Evolutionary conservation across 805 yeast species (phyloP).

Genomic region (Pichia ethanolica): DNA sequence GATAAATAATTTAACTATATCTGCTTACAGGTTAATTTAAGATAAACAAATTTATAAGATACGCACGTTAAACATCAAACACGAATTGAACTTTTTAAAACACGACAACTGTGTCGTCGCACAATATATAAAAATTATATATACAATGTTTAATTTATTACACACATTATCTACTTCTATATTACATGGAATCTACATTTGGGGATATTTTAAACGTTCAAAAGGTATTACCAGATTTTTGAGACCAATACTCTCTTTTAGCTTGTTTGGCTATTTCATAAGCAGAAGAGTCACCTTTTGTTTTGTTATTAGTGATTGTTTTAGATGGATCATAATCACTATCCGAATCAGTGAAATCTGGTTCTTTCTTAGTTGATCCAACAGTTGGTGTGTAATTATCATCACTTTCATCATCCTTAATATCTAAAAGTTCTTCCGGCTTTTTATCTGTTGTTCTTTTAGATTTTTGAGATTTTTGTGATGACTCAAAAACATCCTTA

Average conservation of each 20-base stretch:
- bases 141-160: too few species aligned
- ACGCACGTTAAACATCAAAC: too few species aligned
- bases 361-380: constrained; percentile 57
- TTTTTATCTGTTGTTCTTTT: constrained; percentile 7
- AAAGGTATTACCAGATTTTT: constrained; percentile 53
- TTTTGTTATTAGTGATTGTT: too few species aligned
- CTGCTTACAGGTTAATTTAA: too few species aligned
- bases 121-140: too few species aligned
- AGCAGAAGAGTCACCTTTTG: constrained; percentile 38
- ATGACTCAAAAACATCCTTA: constrained; percentile 14
- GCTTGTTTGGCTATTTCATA: constrained; percentile 66
- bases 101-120: too few species aligned
- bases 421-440: constrained; percentile 22
- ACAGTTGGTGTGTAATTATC: background rate
- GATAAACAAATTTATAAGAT: too few species aligned
- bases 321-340: constrained; percentile 3
- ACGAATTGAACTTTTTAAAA: too few species aligned
- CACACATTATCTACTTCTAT: too few species aligned
- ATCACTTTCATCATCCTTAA: constrained; percentile 11
- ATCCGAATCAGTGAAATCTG: constrained; percentile 39
- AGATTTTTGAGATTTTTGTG: constrained; percentile 5
- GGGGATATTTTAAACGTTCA: background rate
- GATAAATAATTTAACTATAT: too few species aligned
- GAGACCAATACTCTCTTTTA: constrained; percentile 52
- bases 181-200: too few species aligned